Conservation (phyloP, 2,329 filamentous ascomycete genomes). For the Sphaerulina populicola region DNA sequence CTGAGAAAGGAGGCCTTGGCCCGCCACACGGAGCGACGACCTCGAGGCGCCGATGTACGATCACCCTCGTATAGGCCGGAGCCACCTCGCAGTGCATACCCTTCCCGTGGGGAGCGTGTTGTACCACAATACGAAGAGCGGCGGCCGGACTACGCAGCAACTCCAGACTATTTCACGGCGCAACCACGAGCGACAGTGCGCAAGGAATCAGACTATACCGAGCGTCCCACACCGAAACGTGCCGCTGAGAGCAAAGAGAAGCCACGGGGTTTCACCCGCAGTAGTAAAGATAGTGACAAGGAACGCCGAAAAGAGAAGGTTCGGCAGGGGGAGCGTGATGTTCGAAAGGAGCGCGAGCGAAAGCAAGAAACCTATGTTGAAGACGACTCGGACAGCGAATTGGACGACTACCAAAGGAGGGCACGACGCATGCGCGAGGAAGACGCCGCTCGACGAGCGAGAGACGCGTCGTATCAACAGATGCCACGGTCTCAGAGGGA, state of each 20-base stretch:
- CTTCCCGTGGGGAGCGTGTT: constrained; percentile 13
- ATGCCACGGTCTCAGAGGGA: constrained; percentile 22
- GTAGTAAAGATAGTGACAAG: constrained; percentile 32
- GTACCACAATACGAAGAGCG: constrained; percentile 30
- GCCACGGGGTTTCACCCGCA: constrained; percentile 5
- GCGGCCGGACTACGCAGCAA: constrained; percentile 20
- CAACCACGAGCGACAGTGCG: constrained; percentile 30
- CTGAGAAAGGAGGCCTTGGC: constrained; percentile 50
- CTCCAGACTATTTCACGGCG: constrained; percentile 32
- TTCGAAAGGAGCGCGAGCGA: constrained; percentile 33
- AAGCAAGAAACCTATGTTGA: constrained; percentile 30
- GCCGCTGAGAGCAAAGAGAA: constrained; percentile 21
- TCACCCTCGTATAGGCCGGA: constrained; percentile 16
- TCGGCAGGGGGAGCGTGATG: constrained; percentile 36
- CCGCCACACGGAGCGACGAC: constrained; percentile 27
- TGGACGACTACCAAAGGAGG: constrained; percentile 22
- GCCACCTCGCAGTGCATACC: constrained; percentile 10
- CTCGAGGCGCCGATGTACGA: constrained; percentile 13
- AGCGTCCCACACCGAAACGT: constrained; percentile 23
- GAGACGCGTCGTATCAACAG: constrained; percentile 22
- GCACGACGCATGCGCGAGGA: constrained; percentile 18
- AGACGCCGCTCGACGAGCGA: constrained; percentile 22
- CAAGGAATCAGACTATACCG: constrained; percentile 35
- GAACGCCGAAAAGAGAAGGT: constrained; percentile 35
- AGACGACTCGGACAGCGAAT: constrained; percentile 30